These are phyloP conservation scores for Fomitopsis pulvina DNA, from an alignment of 768 basidiomycete genomes.

Conservation along the genomic window DNA sequence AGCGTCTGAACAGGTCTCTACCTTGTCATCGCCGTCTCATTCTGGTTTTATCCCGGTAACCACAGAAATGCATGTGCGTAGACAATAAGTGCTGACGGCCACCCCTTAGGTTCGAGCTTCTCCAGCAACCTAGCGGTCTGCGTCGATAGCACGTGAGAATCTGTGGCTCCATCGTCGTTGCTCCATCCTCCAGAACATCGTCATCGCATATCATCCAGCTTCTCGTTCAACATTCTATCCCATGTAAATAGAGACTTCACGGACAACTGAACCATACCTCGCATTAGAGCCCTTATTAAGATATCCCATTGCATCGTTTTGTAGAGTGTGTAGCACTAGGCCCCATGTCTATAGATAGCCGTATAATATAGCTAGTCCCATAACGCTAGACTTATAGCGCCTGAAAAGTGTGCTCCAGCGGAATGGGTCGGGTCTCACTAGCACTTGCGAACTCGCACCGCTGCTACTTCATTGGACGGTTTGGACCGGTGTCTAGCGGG, in stretches of 20 bases:
- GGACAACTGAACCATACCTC: not conserved
- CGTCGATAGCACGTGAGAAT: not conserved
- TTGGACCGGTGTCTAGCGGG: too few relatives aligned
- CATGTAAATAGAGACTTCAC: not conserved
- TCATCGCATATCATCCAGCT: not conserved
- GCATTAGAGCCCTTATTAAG: not conserved
- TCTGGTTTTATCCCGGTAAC: conserved; percentile 47
- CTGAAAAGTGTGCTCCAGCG: too few relatives aligned
- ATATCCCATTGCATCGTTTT: not conserved
- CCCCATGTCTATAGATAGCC: not conserved
- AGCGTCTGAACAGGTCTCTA: conserved; percentile 49
- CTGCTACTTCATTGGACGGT: too few relatives aligned
- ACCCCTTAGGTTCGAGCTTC: conserved; percentile 28
- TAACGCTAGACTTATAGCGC: too few relatives aligned
- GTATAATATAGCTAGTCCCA: too few relatives aligned
- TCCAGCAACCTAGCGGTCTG: conserved; percentile 25
- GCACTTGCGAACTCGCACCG: too few relatives aligned
- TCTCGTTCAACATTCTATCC: not conserved
- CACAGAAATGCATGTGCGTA: not conserved
- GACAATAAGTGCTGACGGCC: not conserved
- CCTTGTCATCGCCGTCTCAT: conserved; percentile 47
- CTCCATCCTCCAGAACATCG: not conserved
- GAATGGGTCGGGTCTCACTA: too few relatives aligned
- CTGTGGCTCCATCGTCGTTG: not conserved
- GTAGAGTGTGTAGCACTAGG: not conserved